Evolutionary conservation across 306 rosid genomes (phyloP), one percentile per base, ranked within the genome.

Genomic region (Boehmeria nivea): DNA sequence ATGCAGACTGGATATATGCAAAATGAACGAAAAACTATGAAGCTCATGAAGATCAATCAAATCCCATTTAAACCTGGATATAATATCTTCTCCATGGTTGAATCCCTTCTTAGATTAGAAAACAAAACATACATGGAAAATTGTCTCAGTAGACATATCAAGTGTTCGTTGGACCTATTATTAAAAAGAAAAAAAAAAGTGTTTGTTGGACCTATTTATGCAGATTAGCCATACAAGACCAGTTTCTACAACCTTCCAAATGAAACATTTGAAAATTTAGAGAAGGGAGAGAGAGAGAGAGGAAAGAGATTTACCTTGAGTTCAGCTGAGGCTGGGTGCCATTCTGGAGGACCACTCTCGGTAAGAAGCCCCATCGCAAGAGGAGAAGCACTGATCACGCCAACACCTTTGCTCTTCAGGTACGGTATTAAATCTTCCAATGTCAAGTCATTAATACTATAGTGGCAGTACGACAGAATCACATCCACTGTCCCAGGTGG

Each of bases 301-400:
- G 14, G 17, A 26, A 28, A 3, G 39, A n/a, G 38, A 21, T 25
- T 28, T 28, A 87, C 98, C 93, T 87, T 91, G 62, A 91, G 81
- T 66, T 87, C 84, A 2, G 78, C 61, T 2, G 95, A 82, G 34
- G 98, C 95, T 1, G 96, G 96, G 65, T 91, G 98, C 98, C 96
- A 91, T 17, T 78, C 74, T 6, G 96, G 98, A 38, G 98, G 98
- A 45, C 98, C 98, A 39, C 68, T 43, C 68, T 87, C 81, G 14
- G 98, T 91, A 62, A 91, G 91, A 62, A 91, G 98, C 40, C 98
- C 95, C 96, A 87, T 91, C 16, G 98, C 81, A 48, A 86, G 74
- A 0, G 93, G 98, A 63, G 96, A 87, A 75, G 95, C 98, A 75
- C 64, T 82, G 54, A 91, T 83, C 23, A 91, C 62, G 7, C 93